These are phyloP conservation scores for Coniochaeta prunicola DNA, from an alignment of 2,329 filamentous ascomycete species.

Conservation along the genomic window DNA sequence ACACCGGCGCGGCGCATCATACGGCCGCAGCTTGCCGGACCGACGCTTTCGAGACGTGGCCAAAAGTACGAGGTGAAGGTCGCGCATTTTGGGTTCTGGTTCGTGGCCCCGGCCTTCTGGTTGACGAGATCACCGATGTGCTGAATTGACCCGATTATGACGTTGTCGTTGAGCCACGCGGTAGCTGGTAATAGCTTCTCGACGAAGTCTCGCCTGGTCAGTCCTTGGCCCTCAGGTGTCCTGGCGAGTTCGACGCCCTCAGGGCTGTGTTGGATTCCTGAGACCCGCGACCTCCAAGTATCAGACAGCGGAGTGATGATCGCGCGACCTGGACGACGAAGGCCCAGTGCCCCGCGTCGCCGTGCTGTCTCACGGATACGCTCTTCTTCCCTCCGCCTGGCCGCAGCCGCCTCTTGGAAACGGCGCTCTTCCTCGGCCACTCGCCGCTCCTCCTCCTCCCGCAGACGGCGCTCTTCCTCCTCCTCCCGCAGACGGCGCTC, in stretches of 20 bases:
- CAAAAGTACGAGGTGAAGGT: slow-evolving; percentile 62
- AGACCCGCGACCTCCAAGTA: slow-evolving; percentile 28
- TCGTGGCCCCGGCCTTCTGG: slow-evolving; percentile 42
- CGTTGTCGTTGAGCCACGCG: slow-evolving; percentile 71
- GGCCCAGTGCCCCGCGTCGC: slow-evolving; percentile 8
- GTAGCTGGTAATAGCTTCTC: slow-evolving; percentile 47
- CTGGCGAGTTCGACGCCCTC: slow-evolving; percentile 28
- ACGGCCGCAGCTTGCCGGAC: slow-evolving; percentile 39
- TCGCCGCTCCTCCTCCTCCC: slow-evolving; percentile 12
- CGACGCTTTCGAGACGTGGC: slow-evolving; percentile 40
- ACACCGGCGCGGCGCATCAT: slow-evolving; percentile 52
- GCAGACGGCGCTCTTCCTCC: slow-evolving; percentile 9
- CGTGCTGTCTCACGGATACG: slow-evolving; percentile 10
- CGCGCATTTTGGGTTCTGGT: slow-evolving; percentile 51
- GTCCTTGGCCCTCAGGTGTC: slow-evolving; percentile 40
- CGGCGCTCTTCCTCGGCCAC: slow-evolving; percentile 12
- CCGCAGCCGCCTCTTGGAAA: slow-evolving; percentile 14
- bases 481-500: slow-evolving; percentile 11
- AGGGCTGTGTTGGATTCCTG: slow-evolving; percentile 10
- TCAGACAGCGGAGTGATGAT: slow-evolving; percentile 22
- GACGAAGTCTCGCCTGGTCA: slow-evolving; percentile 51
- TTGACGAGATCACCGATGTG: slow-evolving; percentile 55
- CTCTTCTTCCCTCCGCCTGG: slow-evolving; percentile 13
- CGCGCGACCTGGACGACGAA: slow-evolving; percentile 17
- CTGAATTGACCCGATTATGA: slow-evolving; percentile 60